phyloP scores from a whole-genome alignment of 2,329 filamentous ascomycete genomes.

The Colletotrichum godetiae region DNA sequence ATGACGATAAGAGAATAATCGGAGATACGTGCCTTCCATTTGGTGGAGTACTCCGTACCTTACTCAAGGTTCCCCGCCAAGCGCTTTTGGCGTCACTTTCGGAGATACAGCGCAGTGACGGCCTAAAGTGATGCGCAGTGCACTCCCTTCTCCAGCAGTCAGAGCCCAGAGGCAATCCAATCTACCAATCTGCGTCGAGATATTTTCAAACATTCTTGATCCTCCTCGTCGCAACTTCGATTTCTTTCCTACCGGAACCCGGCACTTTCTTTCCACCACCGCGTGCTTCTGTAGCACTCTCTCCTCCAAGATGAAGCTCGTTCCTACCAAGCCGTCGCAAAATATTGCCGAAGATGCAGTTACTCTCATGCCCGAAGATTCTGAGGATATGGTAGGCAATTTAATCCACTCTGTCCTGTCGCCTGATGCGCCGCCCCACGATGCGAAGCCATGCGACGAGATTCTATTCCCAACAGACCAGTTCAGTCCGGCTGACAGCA shows the following conservation, averaged over 20 bases:
- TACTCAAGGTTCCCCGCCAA: neutral
- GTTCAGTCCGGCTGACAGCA: constrained; percentile 1
- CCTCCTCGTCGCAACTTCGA: neutral
- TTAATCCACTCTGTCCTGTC: neutral
- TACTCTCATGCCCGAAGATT: constrained; percentile 56
- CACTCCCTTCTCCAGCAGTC: neutral
- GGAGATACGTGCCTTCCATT: neutral
- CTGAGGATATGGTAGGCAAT: constrained; percentile 57
- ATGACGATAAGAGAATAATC: neutral
- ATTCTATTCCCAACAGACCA: neutral
- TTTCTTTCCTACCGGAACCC: neutral
- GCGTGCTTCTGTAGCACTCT: neutral
- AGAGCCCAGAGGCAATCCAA: neutral
- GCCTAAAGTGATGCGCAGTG: constrained; percentile 1
- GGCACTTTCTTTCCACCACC: too few relatives aligned
- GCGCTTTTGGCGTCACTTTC: neutral
- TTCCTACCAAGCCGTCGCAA: constrained; percentile 50
- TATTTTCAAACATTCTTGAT: constrained; percentile 14
- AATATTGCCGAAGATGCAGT: constrained; percentile 54
- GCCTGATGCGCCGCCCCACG: neutral
- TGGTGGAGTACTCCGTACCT: neutral
- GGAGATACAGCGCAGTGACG: neutral
- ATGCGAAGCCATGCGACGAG: neutral
- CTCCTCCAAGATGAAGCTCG: constrained; percentile 48
- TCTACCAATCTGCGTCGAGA: constrained; percentile 28